These are phyloP conservation scores for Byssothecium circinans DNA, from an alignment of 2,329 filamentous ascomycete species.

Conservation along the genomic window DNA sequence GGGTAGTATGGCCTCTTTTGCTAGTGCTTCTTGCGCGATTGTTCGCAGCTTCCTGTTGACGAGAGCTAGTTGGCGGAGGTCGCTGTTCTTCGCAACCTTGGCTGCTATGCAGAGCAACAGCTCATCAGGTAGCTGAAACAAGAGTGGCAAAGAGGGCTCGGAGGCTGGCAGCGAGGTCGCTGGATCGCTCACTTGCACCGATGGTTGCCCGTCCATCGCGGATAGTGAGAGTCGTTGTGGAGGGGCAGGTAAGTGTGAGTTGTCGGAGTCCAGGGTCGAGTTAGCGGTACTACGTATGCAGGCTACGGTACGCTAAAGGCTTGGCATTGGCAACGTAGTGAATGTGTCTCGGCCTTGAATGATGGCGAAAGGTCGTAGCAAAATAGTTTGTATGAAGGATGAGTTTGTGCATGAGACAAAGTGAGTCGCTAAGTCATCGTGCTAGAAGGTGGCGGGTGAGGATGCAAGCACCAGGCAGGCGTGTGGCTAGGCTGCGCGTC, in stretches of 20 bases:
- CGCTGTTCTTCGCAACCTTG: not conserved
- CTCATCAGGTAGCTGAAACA: conserved; percentile 5
- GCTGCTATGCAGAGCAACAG: conserved; percentile 3
- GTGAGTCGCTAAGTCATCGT: not conserved
- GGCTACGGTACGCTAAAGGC: not conserved
- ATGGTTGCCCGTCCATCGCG: not conserved
- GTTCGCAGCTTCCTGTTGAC: conserved; percentile 12
- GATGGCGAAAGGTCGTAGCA: not conserved
- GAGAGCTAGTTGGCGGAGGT: conserved; percentile 12
- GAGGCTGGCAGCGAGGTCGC: not conserved
- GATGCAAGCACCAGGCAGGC: not conserved
- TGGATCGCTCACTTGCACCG: not conserved
- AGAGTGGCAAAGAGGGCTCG: not conserved
- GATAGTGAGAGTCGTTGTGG: not conserved
- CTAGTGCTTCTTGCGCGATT: conserved; percentile 18
- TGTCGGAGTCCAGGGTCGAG: not conserved
- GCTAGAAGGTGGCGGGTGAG: not conserved
- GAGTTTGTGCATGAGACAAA: no score
- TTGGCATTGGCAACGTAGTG: not conserved
- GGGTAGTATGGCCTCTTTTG: conserved; percentile 12
- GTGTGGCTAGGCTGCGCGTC: not conserved
- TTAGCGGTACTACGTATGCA: no score
- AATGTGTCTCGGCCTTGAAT: not conserved
- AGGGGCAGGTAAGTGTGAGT: not conserved
- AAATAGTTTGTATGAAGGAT: not conserved